phyloP scores from a whole-genome alignment of 2,329 filamentous ascomycete genomes.

The Aspergillus vadensis region DNA sequence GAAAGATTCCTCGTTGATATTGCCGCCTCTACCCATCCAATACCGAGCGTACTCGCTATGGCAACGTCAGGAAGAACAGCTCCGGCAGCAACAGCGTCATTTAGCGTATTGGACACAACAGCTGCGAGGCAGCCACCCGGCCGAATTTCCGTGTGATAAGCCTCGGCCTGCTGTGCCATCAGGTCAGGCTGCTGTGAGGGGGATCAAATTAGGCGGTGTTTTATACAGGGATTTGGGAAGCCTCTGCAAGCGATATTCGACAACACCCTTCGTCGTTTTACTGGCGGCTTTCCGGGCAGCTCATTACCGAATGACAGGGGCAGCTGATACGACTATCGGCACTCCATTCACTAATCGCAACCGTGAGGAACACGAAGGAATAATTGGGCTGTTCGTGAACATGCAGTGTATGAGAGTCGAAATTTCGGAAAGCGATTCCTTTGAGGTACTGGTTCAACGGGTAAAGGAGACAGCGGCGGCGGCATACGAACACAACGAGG shows the following conservation, averaged over 20 bases:
- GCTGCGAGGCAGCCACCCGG: slow-evolving; percentile 9
- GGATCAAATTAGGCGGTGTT: background rate
- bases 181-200: background rate
- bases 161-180: background rate
- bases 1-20: background rate
- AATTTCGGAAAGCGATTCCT: background rate
- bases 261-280: slow-evolving; percentile 4
- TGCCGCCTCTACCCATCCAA: slow-evolving; percentile 1
- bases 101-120: slow-evolving; percentile 8
- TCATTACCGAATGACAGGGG: slow-evolving; percentile 12
- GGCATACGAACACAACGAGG: background rate
- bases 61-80: slow-evolving; percentile 4
- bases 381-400: slow-evolving; percentile 13
- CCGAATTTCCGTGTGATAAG: slow-evolving; percentile 8
- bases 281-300: slow-evolving; percentile 9
- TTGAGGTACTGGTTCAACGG: background rate
- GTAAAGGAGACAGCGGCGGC: background rate
- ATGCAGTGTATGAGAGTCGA: slow-evolving; percentile 10
- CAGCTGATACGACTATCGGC: slow-evolving; percentile 7
- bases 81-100: background rate
- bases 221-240: background rate
- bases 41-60: slow-evolving; percentile 11
- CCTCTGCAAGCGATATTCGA: background rate
- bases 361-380: background rate
- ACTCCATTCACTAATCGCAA: slow-evolving; percentile 1